These are phyloP conservation scores for Geotrichum cucujoidarum DNA, from an alignment of 1,139 yeast genomes.

Conservation along the genomic window DNA sequence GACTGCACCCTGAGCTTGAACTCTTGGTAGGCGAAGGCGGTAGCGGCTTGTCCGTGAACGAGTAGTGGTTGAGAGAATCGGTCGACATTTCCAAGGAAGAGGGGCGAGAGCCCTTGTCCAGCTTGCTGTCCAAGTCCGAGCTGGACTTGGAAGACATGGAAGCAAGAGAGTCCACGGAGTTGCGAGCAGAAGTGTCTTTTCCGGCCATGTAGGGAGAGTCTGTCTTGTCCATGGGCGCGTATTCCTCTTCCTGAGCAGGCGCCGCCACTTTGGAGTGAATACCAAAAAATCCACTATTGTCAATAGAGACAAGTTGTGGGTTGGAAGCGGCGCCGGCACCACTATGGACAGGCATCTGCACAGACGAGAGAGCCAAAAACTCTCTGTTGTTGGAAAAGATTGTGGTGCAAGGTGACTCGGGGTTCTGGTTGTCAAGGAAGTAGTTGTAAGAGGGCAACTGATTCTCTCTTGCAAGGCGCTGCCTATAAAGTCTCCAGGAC, in stretches of 20 bases:
- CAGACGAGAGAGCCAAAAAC: conserved; percentile 27
- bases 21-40: background rate
- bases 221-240: background rate
- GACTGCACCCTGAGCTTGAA: background rate
- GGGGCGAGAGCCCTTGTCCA: conserved; percentile 1
- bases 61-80: background rate
- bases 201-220: background rate
- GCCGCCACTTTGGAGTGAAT: conserved; percentile 25
- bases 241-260: background rate
- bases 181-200: background rate
- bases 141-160: conserved; percentile 6
- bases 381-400: conserved; percentile 33
- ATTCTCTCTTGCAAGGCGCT: conserved; percentile 31
- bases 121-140: conserved; percentile 1
- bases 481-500: conserved; percentile 33
- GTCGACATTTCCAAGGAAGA: background rate
- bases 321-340: background rate
- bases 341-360: conserved; percentile 11
- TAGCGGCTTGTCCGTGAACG: background rate
- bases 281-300: conserved; percentile 31
- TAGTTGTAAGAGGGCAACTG: conserved; percentile 30
- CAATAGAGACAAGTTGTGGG: conserved; percentile 26
- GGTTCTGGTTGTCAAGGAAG: conserved; percentile 26
- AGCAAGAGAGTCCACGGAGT: conserved; percentile 11
- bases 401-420: conserved; percentile 26